phyloP scores from a whole-genome alignment of 306 rosid genomes.

The Cotoneaster glaucophyllus region DNA sequence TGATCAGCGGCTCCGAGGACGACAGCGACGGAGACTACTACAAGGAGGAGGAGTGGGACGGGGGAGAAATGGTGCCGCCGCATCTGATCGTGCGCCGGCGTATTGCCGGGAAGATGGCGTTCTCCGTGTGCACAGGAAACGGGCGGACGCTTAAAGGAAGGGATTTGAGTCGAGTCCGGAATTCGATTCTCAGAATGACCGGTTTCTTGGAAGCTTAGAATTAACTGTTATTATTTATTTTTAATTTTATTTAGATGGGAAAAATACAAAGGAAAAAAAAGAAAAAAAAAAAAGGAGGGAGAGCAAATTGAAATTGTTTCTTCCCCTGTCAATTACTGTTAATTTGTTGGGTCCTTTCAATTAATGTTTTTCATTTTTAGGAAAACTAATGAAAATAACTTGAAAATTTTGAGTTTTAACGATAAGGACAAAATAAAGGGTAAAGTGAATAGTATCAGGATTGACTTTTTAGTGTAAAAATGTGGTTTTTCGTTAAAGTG shows the following conservation, averaged over 20 bases:
- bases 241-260: background rate
- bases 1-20: conserved; percentile 8
- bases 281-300: background rate
- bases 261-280: background rate
- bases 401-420: too few relatives aligned
- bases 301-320: background rate
- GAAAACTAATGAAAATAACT: too few relatives aligned
- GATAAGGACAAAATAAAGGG: too few relatives aligned
- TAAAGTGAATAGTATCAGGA: too few relatives aligned
- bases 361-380: background rate
- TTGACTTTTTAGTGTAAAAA: too few relatives aligned
- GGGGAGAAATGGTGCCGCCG: conserved; percentile 63
- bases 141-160: conserved; percentile 91
- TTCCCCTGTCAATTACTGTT: background rate
- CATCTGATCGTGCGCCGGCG: conserved; percentile 56
- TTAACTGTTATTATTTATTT: background rate
- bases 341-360: background rate
- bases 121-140: conserved; percentile 62
- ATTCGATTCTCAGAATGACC: conserved; percentile 79
- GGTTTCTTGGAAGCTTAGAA: conserved; percentile 66
- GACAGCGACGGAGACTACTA: conserved; percentile 20
- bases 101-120: conserved; percentile 59
- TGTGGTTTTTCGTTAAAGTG: too few relatives aligned
- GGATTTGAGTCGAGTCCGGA: conserved; percentile 78
- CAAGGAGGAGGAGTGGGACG: conserved; percentile 34